These are phyloP conservation scores for Thermomucor indicae-seudaticae DNA, from an alignment of 371 early-diverging fungal genomes.

Conservation along the genomic window DNA sequence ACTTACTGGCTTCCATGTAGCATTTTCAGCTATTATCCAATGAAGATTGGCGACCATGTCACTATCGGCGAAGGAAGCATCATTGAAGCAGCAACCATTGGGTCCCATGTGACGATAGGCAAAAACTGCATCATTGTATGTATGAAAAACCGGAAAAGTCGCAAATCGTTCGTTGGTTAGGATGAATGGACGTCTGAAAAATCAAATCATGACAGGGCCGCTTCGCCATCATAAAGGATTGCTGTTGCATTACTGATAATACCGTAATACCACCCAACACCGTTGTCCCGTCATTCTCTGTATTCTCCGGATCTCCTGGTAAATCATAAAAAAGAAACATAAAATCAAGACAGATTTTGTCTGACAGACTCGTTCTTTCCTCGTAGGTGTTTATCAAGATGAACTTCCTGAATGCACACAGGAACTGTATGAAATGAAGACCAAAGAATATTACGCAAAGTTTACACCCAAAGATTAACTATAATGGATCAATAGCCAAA, in stretches of 20 bases:
- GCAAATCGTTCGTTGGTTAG: too few species aligned
- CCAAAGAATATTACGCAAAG: slow-evolving; percentile 77
- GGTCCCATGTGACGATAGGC: slow-evolving; percentile 87
- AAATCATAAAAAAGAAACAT: slow-evolving; percentile 1
- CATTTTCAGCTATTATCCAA: slow-evolving; percentile 87
- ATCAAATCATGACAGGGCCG: slow-evolving; percentile 63
- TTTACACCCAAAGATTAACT: slow-evolving; percentile 57
- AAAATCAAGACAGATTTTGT: neutral
- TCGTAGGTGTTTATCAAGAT: slow-evolving; percentile 59
- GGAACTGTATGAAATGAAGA: slow-evolving; percentile 68
- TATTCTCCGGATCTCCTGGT: slow-evolving; percentile 82
- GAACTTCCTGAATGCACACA: slow-evolving; percentile 85
- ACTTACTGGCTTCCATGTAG: slow-evolving; percentile 19
- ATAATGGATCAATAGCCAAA: too few species aligned
- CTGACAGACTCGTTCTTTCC: neutral
- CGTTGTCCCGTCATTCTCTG: slow-evolving; percentile 87
- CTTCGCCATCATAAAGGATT: slow-evolving; percentile 94
- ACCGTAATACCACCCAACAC: slow-evolving; percentile 91
- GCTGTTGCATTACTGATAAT: slow-evolving; percentile 84
- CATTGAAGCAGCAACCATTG: slow-evolving; percentile 92
- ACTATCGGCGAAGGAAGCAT: slow-evolving; percentile 86
- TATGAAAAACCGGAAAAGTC: too few species aligned
- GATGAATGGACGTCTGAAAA: too few species aligned
- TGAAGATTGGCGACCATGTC: slow-evolving; percentile 94
- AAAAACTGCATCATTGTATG: slow-evolving; percentile 91